Evolutionary conservation across 208 protist species (phyloP), one percentile per base, ranked within the genome.

Genomic region (Trypanosomatidae sp.): DNA sequence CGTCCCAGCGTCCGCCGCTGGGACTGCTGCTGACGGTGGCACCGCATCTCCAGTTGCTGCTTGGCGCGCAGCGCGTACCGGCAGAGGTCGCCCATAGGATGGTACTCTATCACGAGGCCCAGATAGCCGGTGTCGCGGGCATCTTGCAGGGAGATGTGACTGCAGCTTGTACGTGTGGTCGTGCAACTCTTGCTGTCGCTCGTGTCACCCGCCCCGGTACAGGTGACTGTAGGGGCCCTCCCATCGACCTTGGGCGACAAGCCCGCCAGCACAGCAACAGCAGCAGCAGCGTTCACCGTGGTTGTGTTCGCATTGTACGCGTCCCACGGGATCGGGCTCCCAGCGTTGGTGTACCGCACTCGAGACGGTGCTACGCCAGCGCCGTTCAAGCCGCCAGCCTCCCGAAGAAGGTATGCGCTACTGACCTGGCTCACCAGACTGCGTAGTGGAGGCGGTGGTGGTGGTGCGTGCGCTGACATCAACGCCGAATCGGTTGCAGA

Each of bases 61-160:
- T 86, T 79, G 28, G 70, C 70, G 19, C 77, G 86, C 58, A 91
- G 73, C 3, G 80, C 82, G 68, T 95, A 95, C 50, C 80, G 84
- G 66, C 84, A 88, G 3, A 96, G 78, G 73, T 96, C 92, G 4
- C 92, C 92, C 80, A 90, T 82, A 13, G 86, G 77, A 74, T 96
- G 89, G 73, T 92, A 91, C 67, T 92, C 86, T 85, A 95, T 91
- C 5, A 96, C 88, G 44, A 96, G 82, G 55, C 88, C 93, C 39
- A 96, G 69, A 62, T 93, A 95, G 0, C 92, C 81, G 41, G 71
- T 86, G 69, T 80, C 58, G 43, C 80, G 64, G 9, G 52, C 43
- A 49, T 79, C 44, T 33, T 65, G 62, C 39, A 46, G 56, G 68
- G 49, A 44, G 36, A 53, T 55, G 50, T 69, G 43, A 41, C 69